Conservation (phyloP, 225 moss, liverwort and hornwort genomes). For the Rhytidiadelphus loreus region DNA sequence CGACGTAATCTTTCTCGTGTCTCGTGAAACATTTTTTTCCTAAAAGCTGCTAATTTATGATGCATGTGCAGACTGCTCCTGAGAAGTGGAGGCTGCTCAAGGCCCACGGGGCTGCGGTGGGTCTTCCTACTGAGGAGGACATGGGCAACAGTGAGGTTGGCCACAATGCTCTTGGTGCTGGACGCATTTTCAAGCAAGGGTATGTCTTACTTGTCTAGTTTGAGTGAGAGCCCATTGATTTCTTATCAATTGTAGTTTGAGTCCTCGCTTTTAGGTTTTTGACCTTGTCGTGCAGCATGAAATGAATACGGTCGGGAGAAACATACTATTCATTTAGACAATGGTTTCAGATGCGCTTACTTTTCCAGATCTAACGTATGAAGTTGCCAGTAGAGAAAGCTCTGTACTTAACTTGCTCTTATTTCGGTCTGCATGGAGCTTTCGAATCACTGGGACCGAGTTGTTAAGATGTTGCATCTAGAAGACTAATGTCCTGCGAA, state of each 20-base stretch:
- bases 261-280: background rate
- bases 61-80: constrained; percentile 39
- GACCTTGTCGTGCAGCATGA: background rate
- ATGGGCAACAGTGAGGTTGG: constrained; percentile 67
- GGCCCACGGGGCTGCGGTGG: constrained; percentile 44
- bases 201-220: background rate
- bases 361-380: background rate
- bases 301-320: background rate
- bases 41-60: background rate
- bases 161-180: constrained; percentile 57
- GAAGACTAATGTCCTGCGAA: background rate
- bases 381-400: background rate
- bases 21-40: background rate
- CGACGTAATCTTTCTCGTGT: background rate
- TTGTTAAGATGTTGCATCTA: background rate
- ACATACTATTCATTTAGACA: background rate
- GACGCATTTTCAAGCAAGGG: constrained; percentile 59
- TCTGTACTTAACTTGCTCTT: background rate
- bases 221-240: background rate
- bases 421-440: background rate
- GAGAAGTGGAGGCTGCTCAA: constrained; percentile 47
- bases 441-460: background rate
- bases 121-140: constrained; percentile 53
- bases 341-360: background rate
- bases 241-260: background rate